phyloP scores from a whole-genome alignment of 2,329 filamentous ascomycete species.

The Exophiala spinifera region DNA sequence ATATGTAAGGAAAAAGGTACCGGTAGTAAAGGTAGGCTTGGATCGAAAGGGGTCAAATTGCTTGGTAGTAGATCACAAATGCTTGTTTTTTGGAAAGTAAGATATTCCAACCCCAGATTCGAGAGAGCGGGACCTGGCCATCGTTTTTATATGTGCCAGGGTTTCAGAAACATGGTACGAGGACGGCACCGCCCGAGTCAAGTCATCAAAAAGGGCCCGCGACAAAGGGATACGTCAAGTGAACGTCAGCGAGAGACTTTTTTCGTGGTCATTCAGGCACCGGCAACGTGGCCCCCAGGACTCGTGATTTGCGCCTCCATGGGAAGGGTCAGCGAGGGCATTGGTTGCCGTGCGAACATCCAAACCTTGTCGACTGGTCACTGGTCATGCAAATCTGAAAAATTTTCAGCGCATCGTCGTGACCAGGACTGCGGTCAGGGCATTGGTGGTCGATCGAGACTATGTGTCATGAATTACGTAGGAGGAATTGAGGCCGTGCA shows the following conservation, averaged over 20 bases:
- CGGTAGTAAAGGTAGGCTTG: too few relatives aligned
- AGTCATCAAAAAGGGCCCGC: background rate
- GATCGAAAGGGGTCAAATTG: background rate
- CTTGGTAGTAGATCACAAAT: constrained; percentile 1
- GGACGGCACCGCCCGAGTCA: too few relatives aligned
- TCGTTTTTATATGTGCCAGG: too few relatives aligned
- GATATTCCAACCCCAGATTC: too few relatives aligned
- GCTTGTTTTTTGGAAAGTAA: too few relatives aligned
- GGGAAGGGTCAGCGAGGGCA: too few relatives aligned
- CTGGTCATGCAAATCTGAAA: constrained; percentile 18
- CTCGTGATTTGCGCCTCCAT: too few relatives aligned
- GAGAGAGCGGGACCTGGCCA: too few relatives aligned
- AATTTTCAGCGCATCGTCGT: constrained; percentile 1
- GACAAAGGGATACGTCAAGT: background rate
- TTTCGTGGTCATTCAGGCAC: constrained; percentile 4
- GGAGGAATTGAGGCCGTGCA: constrained; percentile 8
- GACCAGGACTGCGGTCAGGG: too few relatives aligned
- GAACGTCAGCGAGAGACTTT: background rate
- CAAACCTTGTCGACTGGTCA: constrained; percentile 4
- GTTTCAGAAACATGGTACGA: too few relatives aligned
- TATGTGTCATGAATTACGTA: constrained; percentile 24
- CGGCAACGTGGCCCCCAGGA: background rate
- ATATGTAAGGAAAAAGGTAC: too few relatives aligned
- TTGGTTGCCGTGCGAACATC: background rate
- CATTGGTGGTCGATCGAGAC: constrained; percentile 13